These are phyloP conservation scores for Drechslera avenae DNA, from an alignment of 2,329 filamentous ascomycete genomes.

Conservation along the genomic window DNA sequence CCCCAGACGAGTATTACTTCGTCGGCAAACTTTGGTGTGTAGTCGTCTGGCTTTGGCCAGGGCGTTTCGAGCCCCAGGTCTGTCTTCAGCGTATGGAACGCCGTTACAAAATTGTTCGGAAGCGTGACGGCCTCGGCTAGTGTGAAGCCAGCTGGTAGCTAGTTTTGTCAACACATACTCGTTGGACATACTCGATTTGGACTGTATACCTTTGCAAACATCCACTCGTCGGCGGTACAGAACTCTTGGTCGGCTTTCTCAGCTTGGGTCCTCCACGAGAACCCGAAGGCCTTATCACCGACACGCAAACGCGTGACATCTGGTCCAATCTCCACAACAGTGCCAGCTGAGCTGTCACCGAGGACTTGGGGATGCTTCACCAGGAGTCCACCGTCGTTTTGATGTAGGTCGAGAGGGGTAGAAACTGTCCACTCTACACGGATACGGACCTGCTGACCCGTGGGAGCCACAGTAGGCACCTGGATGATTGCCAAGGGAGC, in stretches of 20 bases:
- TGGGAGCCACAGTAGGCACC: conserved; percentile 44
- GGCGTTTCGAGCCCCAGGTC: conserved; percentile 62
- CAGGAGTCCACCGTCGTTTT: conserved; percentile 64
- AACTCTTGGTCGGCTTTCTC: conserved; percentile 63
- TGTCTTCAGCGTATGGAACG: conserved; percentile 59
- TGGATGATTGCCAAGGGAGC: conserved; percentile 44
- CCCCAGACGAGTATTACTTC: conserved; percentile 52
- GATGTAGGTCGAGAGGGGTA: conserved; percentile 66
- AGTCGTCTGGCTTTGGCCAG: conserved; percentile 60
- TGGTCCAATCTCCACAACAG: conserved; percentile 58
- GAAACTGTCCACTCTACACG: conserved; percentile 64
- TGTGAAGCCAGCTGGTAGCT: conserved; percentile 52
- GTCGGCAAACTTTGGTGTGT: conserved; percentile 39
- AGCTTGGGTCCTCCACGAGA: conserved; percentile 54
- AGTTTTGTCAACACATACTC: conserved; percentile 8
- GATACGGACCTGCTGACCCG: conserved; percentile 58
- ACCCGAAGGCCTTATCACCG: conserved; percentile 63
- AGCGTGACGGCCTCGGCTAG: conserved; percentile 59
- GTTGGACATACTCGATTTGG: fast-evolving
- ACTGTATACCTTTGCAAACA: conserved; percentile 39
- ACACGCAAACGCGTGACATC: conserved; percentile 52
- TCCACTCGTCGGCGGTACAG: conserved; percentile 58
- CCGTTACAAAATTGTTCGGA: conserved; percentile 63
- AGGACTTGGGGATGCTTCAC: conserved; percentile 57
- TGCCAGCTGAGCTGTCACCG: conserved; percentile 60